Evolutionary conservation across 2,329 filamentous ascomycete species (phyloP), one percentile per base, ranked within the genome.

Genomic region (Mariannaea elegans): DNA sequence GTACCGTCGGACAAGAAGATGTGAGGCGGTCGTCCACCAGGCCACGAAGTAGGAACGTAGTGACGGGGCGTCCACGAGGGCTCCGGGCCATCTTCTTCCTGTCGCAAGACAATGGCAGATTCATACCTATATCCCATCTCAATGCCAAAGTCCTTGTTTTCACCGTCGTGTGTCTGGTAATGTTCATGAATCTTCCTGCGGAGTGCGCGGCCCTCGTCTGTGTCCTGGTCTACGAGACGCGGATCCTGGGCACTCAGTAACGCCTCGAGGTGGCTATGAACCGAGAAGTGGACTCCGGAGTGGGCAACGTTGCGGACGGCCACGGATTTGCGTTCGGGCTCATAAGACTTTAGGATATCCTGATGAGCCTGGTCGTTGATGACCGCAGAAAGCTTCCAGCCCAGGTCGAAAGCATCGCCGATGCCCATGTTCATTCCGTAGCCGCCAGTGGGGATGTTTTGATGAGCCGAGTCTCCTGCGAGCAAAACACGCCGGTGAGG

Each of bases 371-470:
- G 51, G 2, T 62, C 61, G 9, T 66, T 65, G 38, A 71, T 44
- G 2, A 72, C 68, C 6, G 65, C 63, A 3, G 68, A 74, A 2
- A 77, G 63, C 49, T 76, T 76, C 75, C 75, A 77, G 3, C 67
- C 75, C 1, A 77, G 54, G 48, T 76, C 73, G 24, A 74, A 63
- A 13, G 72, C 68, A 51, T 77, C 75, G 4, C 73, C 72, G 3
- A 77, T 72, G 2, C 73, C 74, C 1, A 71, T 75, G 60, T 78
- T 78, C 72, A 77, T 74, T 2, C 76, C 76, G 50, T 77, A 74
- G 0, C 75, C 76, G 7, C 76, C 75, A 14, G 67, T 69, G 0
- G 76, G 75, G 16, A 67, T 71, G 54, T 76, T 74, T 4, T 74
- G 71, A 39, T 78, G 76, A 7, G 76, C 76, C 4, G 75, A 71